Base-by-base conservation (phyloP, 345 rosid genomes). In the Pugionium dolabratum region DNA sequence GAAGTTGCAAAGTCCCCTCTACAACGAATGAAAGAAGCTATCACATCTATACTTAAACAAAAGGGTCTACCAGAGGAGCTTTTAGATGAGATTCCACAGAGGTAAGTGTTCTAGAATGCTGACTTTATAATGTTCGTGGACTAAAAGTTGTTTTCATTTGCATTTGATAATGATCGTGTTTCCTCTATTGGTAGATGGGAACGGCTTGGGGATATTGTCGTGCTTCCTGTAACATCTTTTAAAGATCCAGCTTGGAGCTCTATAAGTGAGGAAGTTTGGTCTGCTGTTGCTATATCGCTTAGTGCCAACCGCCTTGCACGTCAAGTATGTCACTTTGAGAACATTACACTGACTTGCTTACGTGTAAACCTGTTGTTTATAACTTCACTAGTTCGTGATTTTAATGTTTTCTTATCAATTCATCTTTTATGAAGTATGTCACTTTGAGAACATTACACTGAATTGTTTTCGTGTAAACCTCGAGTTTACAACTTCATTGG, bases 141-240 rank as follows among this genome's bases (percentile, higher is more conserved):
- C 30, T 36, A 31, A 39, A 30, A 30, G 39, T 40, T 53, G 30
- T 67, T 45, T 70, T 72, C 31, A 1, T 47, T 58, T 69, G 26
- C 54, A 44, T 62, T 61, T 78, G 31, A 56, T 40, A 34, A 48
- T 4, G 43, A 33, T 44, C 41, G 4, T 58, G 46, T 64, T 54
- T 25, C 18, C 46, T 35, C 31, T 66, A 18, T 4, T 46, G 32
- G 72, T 82, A 93, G 96, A 78, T 93, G 97, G 98, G 98, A 88
- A 57, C 79, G 87, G 50, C 86, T 88, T 48, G 94, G 94, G 51
- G 92, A 93, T 81, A 84, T 93, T 64, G 80, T 85, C 77, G 91
- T 93, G 72, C 88, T 92, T 67, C 95, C 97, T 3, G 79, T 70
- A 61, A 76, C 89, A 63, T 88, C 89, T 48, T 93, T 90, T 76